Evolutionary conservation across 1,284 basidiomycete genomes (phyloP).

Genomic region (Salmacisia buchloeana): DNA sequence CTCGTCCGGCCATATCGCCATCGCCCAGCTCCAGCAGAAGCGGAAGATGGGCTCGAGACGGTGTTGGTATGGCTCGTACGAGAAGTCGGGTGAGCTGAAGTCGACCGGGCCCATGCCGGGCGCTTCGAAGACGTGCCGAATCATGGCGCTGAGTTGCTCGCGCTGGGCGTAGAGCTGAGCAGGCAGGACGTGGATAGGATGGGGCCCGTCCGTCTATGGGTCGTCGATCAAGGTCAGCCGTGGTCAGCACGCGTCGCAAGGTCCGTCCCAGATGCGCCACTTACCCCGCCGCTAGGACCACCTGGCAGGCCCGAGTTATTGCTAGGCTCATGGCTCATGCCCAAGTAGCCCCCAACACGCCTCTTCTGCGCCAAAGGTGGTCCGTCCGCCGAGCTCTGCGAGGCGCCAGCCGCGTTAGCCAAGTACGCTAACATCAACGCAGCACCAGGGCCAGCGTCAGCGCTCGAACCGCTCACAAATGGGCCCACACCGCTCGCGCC

Average conservation of each 20-base stretch:
- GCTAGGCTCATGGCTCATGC: background rate
- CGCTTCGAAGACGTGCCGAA: constrained; percentile 6
- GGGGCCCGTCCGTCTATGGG: background rate
- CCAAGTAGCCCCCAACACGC: background rate
- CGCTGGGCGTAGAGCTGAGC: constrained; percentile 1
- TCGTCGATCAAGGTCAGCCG: background rate
- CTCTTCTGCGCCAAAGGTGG: constrained; percentile 4
- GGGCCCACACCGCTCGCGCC: no score
- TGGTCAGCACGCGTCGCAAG: background rate
- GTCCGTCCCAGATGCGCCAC: background rate
- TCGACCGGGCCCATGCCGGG: background rate
- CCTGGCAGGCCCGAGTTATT: background rate
- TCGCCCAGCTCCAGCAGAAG: constrained; percentile 8
- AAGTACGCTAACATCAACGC: no score
- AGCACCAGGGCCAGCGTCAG: no score
- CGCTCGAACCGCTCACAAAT: no score
- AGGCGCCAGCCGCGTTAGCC: no score
- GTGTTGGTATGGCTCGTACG: constrained; percentile 1
- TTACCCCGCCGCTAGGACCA: background rate
- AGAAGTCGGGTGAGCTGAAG: constrained; percentile 7
- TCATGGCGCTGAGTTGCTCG: constrained; percentile 5
- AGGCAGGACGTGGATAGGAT: background rate
- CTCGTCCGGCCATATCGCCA: constrained; percentile 7
- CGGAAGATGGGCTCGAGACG: constrained; percentile 5
- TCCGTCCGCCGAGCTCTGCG: no score